These are phyloP conservation scores for Arthrinium phaeospermum DNA, from an alignment of 2,329 filamentous ascomycete genomes.

Conservation along the genomic window DNA sequence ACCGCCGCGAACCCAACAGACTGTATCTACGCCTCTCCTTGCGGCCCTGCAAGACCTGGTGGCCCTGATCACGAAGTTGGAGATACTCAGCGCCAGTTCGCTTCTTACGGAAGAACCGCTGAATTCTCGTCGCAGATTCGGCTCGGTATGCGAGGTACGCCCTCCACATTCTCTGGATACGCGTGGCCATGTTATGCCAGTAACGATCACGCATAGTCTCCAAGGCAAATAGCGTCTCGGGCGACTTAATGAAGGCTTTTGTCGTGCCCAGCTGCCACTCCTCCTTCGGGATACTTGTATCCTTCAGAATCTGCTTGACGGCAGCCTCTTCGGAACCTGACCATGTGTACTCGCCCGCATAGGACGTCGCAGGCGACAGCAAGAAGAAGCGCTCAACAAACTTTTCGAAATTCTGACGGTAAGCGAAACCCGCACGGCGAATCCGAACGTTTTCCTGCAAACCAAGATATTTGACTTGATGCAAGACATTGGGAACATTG, in stretches of 20 bases:
- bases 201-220: slow-evolving; percentile 98
- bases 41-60: slow-evolving; percentile 78
- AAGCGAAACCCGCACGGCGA: slow-evolving; percentile 93
- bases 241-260: slow-evolving; percentile 98
- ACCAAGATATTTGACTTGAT: slow-evolving; percentile 99
- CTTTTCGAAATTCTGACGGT: slow-evolving; percentile 96
- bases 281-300: slow-evolving; percentile 92
- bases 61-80: slow-evolving; percentile 85
- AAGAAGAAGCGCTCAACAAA: slow-evolving; percentile 98
- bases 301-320: slow-evolving; percentile 90
- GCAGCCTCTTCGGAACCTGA: slow-evolving; percentile 85
- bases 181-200: slow-evolving; percentile 99
- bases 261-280: slow-evolving; percentile 97
- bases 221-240: slow-evolving; percentile 93
- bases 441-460: slow-evolving; percentile 99
- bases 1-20: slow-evolving; percentile 87
- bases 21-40: slow-evolving; percentile 94
- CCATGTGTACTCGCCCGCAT: slow-evolving; percentile 98
- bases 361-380: slow-evolving; percentile 90
- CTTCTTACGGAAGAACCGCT: slow-evolving; percentile 94
- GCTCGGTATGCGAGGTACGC: slow-evolving; percentile 92
- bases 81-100: slow-evolving; percentile 89
- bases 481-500: slow-evolving; percentile 88
- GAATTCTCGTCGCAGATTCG: slow-evolving; percentile 92
- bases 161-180: slow-evolving; percentile 96